phyloP scores from a whole-genome alignment of 2,329 filamentous ascomycete genomes.

The Trichoderma sp. region DNA sequence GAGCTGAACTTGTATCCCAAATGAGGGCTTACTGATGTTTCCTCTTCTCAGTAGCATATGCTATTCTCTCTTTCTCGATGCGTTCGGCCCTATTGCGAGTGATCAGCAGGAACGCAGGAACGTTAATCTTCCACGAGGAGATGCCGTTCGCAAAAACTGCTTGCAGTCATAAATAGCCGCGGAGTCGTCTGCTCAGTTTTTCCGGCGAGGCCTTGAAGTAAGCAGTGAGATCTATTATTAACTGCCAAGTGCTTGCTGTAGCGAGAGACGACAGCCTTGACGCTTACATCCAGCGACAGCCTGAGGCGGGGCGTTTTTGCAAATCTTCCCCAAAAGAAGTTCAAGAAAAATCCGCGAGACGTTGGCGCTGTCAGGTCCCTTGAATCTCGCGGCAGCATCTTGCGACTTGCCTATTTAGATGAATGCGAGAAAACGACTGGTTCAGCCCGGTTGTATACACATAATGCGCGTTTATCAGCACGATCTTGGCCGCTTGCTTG shows the following conservation, averaged over 20 bases:
- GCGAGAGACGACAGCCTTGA: neutral
- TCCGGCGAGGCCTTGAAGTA: neutral
- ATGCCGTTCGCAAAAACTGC: neutral
- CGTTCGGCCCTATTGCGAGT: neutral
- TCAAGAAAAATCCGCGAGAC: neutral
- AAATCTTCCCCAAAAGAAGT: neutral
- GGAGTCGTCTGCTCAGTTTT: neutral
- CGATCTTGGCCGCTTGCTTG: neutral
- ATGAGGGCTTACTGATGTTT: neutral
- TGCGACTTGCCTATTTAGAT: slow-evolving; percentile 1
- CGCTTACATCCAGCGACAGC: neutral
- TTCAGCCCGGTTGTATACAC: neutral
- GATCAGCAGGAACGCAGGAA: neutral
- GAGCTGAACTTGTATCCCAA: neutral
- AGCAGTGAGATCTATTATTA: neutral
- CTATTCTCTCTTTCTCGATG: neutral
- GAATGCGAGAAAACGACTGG: neutral
- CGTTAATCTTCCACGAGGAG: neutral
- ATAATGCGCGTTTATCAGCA: neutral
- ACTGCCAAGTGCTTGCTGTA: neutral
- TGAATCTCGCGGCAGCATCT: neutral
- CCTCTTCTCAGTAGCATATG: neutral
- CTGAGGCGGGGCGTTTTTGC: neutral
- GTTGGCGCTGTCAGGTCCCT: neutral
- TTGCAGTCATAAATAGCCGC: neutral